Evolutionary conservation across 371 early-diverging fungal genomes (phyloP).

Genomic region (Mortierella sp.): DNA sequence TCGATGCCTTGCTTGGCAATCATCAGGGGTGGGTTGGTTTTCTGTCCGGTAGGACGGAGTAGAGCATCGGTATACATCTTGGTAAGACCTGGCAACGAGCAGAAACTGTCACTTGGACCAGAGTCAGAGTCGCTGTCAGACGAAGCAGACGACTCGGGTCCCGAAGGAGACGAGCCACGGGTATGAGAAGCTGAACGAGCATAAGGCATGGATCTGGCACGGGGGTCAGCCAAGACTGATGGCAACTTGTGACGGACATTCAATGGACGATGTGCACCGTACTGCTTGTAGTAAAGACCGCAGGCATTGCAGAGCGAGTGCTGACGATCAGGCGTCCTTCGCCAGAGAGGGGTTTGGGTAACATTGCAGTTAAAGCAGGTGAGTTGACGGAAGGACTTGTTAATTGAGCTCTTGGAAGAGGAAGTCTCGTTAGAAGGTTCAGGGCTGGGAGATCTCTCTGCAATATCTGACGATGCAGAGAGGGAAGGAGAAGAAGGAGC

Average conservation of each 20-base stretch:
- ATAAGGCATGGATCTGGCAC: constrained; percentile 46
- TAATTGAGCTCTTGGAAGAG: neutral
- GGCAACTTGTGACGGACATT: constrained; percentile 70
- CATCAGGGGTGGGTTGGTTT: constrained; percentile 49
- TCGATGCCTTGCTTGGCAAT: constrained; percentile 56
- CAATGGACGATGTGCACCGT: constrained; percentile 77
- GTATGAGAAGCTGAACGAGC: constrained; percentile 25
- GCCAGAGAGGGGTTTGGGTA: constrained; percentile 86
- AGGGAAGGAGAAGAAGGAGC: constrained; percentile 36
- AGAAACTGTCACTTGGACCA: neutral
- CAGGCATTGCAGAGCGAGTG: constrained; percentile 91
- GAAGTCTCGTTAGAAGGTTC: constrained; percentile 11
- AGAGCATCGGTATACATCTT: constrained; percentile 53
- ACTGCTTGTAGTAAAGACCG: constrained; percentile 85
- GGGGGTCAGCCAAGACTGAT: constrained; percentile 29
- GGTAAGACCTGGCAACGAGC: constrained; percentile 41
- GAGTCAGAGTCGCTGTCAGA: constrained; percentile 50
- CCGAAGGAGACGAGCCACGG: constrained; percentile 23
- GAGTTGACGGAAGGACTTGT: constrained; percentile 67
- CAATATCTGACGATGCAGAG: constrained; percentile 28
- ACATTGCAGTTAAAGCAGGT: constrained; percentile 86
- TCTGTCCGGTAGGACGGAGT: constrained; percentile 35
- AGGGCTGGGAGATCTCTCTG: constrained; percentile 46
- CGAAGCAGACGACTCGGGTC: constrained; percentile 40
- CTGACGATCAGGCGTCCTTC: constrained; percentile 79